Percentiles rank a stretch among this genome's conserved stretches.
These are phyloP conservation scores for Marvania coccoides DNA, from an alignment of 139 green algal genomes.

Conservation along the genomic window DNA sequence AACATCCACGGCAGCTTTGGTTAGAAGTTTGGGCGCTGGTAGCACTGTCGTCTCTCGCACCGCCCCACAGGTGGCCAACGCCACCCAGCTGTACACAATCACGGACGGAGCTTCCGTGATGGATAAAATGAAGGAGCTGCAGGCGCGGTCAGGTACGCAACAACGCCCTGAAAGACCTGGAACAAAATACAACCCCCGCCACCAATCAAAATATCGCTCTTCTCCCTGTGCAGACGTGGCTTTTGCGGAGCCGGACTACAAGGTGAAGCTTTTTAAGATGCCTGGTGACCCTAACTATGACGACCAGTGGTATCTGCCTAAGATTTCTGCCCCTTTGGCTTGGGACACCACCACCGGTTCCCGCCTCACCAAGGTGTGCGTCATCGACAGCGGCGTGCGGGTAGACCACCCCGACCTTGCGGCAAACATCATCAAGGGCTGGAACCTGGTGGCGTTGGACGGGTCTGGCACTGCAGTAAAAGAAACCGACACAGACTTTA, in stretches of 20 bases:
- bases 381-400: constrained; percentile 61
- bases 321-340: constrained; percentile 1
- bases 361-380: constrained; percentile 44
- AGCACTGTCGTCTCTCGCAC: not conserved
- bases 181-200: too few relatives aligned
- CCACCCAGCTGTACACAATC: constrained; percentile 9
- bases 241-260: constrained; percentile 23
- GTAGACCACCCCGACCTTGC: constrained; percentile 51
- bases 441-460: constrained; percentile 21
- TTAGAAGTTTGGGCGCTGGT: too few relatives aligned
- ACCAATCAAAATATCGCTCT: not conserved
- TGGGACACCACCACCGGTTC: constrained; percentile 18
- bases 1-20: too few relatives aligned
- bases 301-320: constrained; percentile 26
- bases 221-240: not conserved
- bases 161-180: too few relatives aligned
- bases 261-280: constrained; percentile 4
- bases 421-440: constrained; percentile 36
- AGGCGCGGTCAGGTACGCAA: constrained; percentile 7
- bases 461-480: not conserved
- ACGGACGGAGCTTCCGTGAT: constrained; percentile 11
- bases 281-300: constrained; percentile 12
- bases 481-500: not conserved
- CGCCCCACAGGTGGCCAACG: not conserved
- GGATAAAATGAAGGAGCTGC: constrained; percentile 20